Evolutionary conservation across 352 stramenopile species (phyloP), one percentile per base, ranked within the genome.

Genomic region (Pythium monospermum): DNA sequence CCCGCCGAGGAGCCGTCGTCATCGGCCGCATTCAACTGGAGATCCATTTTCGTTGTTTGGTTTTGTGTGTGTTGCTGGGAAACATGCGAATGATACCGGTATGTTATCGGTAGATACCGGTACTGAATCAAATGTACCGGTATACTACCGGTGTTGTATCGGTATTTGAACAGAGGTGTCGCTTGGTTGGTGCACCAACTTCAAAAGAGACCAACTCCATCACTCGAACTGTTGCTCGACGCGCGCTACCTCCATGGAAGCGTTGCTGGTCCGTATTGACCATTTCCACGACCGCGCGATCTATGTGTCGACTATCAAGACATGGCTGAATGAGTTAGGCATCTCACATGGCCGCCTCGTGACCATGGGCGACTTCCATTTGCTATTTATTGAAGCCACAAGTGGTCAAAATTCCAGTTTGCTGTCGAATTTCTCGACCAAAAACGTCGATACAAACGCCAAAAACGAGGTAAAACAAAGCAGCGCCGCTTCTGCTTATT

Each of bases 241-340:
- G 16, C 8, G 3, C 12, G 21, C 6, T n/a, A 31, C 30, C 6
- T 28, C 16, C 7, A 71, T 86, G 71, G 73, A 89, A 58, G 51
- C 74, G 49, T 50, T 92, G 32, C 56, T 87, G 28, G 42, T 92
- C 22, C 75, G 82, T 23, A 76, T 92, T 32, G 82, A 92, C 58
- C 67, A 77, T 60, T 73, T 92, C 59, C 70, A 57, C 22, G 75
- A 86, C 49, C 76, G 75, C 22, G 47, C 54, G 18, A 59, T 59
- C 33, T 92, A 92, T 49, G 50, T 87, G n/a, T 64, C 66, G 41
- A 70, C 64, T 16, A 42, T 90, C 48, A 78, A 74, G 32, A 31
- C 48, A 19, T 92, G 82, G 82, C 59, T 90, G 22, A 18, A 61
- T 26, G 68, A 87, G 63, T 33, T 86, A 13, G 49, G 57, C 22